A percentile compares a stretch with the other conserved stretches of the same genome.
These are phyloP conservation scores for Lichtheimia corymbifera DNA, from an alignment of 371 early-diverging fungal species.

Conservation along the genomic window DNA sequence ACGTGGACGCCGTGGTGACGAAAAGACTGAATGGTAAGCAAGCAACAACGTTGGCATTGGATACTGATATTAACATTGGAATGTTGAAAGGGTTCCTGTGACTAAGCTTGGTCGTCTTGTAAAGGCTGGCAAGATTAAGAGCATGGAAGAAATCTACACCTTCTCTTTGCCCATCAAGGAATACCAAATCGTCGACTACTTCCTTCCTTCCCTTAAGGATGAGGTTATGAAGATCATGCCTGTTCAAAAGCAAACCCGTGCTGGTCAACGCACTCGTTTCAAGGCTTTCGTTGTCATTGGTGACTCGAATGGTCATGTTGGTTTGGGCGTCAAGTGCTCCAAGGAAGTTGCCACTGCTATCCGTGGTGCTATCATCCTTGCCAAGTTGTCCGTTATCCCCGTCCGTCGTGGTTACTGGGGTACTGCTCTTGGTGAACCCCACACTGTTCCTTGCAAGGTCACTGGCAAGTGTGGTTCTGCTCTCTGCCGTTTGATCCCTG, in stretches of 20 bases:
- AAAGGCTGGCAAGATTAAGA: constrained; percentile 85
- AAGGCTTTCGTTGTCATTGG: constrained; percentile 99
- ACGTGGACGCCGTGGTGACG: constrained; percentile 77
- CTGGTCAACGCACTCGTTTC: constrained; percentile 99
- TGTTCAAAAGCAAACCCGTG: constrained; percentile 99
- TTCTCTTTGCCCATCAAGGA: constrained; percentile 98
- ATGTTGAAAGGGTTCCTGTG: constrained; percentile 71
- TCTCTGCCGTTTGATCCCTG: constrained; percentile 92
- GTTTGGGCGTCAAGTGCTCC: constrained; percentile 98
- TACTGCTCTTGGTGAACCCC: constrained; percentile 82
- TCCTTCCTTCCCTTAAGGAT: constrained; percentile 95
- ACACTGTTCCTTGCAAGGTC: constrained; percentile 32
- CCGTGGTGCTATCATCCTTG: constrained; percentile 96
- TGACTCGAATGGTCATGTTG: constrained; percentile 95
- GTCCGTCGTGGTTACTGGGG: constrained; percentile 99
- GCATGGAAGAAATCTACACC: constrained; percentile 89
- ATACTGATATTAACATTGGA: constrained; percentile 1
- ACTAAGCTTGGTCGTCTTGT: constrained; percentile 96
- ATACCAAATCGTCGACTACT: constrained; percentile 97
- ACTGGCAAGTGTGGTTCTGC: constrained; percentile 71
- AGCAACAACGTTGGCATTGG: constrained; percentile 1
- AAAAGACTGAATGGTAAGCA: constrained; percentile 74
- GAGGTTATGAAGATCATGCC: constrained; percentile 99
- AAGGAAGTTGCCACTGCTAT: constrained; percentile 98
- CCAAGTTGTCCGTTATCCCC: constrained; percentile 96